These are phyloP conservation scores for Psilocybe azurescens DNA, from an alignment of 768 basidiomycete genomes.

Conservation along the genomic window DNA sequence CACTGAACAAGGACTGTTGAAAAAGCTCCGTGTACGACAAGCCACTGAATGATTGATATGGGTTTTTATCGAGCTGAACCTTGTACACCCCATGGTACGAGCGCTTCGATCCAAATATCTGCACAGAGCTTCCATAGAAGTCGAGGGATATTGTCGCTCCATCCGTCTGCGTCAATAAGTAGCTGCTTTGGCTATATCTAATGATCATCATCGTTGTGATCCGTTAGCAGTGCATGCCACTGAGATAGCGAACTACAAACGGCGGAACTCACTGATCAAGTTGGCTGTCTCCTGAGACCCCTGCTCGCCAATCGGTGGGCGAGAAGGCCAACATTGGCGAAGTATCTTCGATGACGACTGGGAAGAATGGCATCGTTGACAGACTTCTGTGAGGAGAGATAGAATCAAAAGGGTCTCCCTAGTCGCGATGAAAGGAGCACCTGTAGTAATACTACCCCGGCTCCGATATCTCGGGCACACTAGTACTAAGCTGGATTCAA, in stretches of 20 bases:
- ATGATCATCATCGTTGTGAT: neutral
- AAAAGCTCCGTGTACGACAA: neutral
- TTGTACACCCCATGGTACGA: constrained; percentile 41
- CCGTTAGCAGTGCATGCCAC: neutral
- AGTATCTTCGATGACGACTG: constrained; percentile 14
- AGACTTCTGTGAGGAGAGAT: neutral
- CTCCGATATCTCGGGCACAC: neutral
- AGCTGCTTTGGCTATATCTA: constrained; percentile 22
- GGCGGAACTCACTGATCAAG: constrained; percentile 1
- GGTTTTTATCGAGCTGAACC: constrained; percentile 25
- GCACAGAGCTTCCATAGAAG: constrained; percentile 45
- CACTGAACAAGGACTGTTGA: constrained; percentile 5
- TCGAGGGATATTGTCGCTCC: constrained; percentile 32
- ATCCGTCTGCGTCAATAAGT: constrained; percentile 33
- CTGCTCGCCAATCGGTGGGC: constrained; percentile 3
- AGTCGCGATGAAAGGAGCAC: neutral
- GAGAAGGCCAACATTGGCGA: constrained; percentile 13
- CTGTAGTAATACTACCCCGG: neutral
- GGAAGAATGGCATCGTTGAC: constrained; percentile 11
- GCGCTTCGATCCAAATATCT: constrained; percentile 46
- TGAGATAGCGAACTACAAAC: neutral
- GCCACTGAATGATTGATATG: constrained; percentile 17
- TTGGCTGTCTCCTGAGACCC: constrained; percentile 3
- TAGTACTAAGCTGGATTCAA: neutral
- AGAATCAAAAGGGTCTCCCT: neutral